Evolutionary conservation across 78 protist species (phyloP), one percentile per base, ranked within the genome.

Genomic region (Dictyostelium capitatum): DNA sequence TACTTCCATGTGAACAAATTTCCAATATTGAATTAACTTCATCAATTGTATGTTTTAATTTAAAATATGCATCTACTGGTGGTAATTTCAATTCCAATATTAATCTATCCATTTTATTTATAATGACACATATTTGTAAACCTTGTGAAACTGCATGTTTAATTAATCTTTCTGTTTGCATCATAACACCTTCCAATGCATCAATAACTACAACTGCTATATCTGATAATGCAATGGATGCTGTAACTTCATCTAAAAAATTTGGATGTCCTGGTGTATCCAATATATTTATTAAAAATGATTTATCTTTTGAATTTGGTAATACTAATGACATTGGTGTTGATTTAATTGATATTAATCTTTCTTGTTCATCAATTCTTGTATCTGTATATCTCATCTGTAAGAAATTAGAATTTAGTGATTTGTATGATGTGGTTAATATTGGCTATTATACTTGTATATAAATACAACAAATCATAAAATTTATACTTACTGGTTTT

Each of bases 181-280:
- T n/a, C 97, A 94, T 91, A 32, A 97, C 96, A 25, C 99, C 99
- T 72, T 99, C 99, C 11, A 98, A 92, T 0, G 97, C 99, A 80
- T 99, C 99, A 10, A 99, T 97, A 9, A 97, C 96, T 3, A 99
- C 57, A 1, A 99, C 95, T 2, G 87, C 98, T 11, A 99, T 99
- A 83, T 99, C 99, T 47, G 96, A 57, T 25, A 99, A 19, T 1
- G 99, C 90, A 11, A 97, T n/a, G 0, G 98, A 82, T 12, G 99
- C 98, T 3, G 96, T 5, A 8, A 93, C 98, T 82, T 98, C 99
- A 78, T 98, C 99, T 8, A 41, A n/a, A 89, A 99, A 99, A 72
- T 95, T 95, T 72, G 96, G 96, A 73, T 97, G 98, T 6, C 99
- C 99, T 19, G 99, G 99, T 6, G 99, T 98, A 97, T 99, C 99